Evolutionary conservation across 1,284 basidiomycete species (phyloP).

Genomic region (Sporisorium reilianum): DNA sequence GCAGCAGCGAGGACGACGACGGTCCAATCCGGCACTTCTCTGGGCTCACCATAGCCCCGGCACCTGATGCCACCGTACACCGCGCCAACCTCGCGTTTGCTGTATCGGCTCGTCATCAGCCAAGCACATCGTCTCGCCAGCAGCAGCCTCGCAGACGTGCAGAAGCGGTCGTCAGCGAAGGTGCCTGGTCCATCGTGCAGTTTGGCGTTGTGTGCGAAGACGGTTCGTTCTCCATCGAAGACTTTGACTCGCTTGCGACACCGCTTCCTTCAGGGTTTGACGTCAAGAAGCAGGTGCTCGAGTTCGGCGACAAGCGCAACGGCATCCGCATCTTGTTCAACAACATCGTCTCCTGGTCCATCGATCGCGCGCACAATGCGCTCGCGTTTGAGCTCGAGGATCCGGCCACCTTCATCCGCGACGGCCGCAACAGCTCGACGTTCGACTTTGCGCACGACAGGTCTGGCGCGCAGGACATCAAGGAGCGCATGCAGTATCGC

Average conservation of each 20-base stretch:
- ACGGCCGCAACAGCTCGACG: slow-evolving; percentile 24
- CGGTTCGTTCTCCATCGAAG: slow-evolving; percentile 42
- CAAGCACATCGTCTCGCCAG: neutral
- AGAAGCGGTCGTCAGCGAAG: slow-evolving; percentile 9
- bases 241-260: slow-evolving; percentile 11
- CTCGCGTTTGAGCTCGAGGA: slow-evolving; percentile 35
- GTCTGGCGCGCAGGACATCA: slow-evolving; percentile 2
- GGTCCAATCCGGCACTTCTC: neutral
- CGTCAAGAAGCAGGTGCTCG: slow-evolving; percentile 17
- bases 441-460: slow-evolving; percentile 22
- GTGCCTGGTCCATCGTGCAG: slow-evolving; percentile 24
- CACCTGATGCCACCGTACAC: neutral
- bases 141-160: neutral
- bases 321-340: slow-evolving; percentile 41
- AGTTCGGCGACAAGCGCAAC: slow-evolving; percentile 32
- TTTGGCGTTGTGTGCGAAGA: slow-evolving; percentile 41
- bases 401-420: slow-evolving; percentile 38
- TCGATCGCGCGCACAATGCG: slow-evolving; percentile 26
- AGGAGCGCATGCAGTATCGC: slow-evolving; percentile 18
- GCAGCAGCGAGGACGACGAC: slow-evolving; percentile 8
- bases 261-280: slow-evolving; percentile 30
- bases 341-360: slow-evolving; percentile 36
- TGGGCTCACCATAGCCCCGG: too few species aligned
- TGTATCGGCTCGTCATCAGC: neutral
- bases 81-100: neutral